phyloP scores from a whole-genome alignment of 1,139 yeast genomes.

The Yamadazyma friedrichii region DNA sequence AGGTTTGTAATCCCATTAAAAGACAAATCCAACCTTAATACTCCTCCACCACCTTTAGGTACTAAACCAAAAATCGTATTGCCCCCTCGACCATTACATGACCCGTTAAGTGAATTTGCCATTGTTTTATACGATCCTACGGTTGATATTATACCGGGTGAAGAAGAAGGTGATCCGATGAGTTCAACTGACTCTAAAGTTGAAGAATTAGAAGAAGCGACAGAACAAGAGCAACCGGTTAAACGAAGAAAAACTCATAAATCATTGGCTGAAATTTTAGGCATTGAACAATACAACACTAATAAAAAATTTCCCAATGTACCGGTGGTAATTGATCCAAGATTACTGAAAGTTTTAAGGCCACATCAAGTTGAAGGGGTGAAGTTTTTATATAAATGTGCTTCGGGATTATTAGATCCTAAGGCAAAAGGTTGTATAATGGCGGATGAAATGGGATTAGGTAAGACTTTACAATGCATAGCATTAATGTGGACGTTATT shows the following conservation, averaged over 20 bases:
- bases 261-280: slow-evolving; percentile 78
- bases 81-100: slow-evolving; percentile 89
- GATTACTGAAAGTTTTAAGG: slow-evolving; percentile 74
- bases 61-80: slow-evolving; percentile 66
- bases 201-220: slow-evolving; percentile 11
- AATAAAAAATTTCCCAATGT: slow-evolving; percentile 70
- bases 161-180: slow-evolving; percentile 25
- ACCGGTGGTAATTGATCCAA: slow-evolving; percentile 95
- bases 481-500: slow-evolving; percentile 92
- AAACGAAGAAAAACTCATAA: slow-evolving; percentile 50
- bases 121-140: slow-evolving; percentile 96
- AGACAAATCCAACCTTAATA: slow-evolving; percentile 20
- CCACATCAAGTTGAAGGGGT: slow-evolving; percentile 99
- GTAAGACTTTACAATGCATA: slow-evolving; percentile 92
- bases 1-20: slow-evolving; percentile 54
- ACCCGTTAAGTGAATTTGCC: slow-evolving; percentile 91
- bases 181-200: no score
- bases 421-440: slow-evolving; percentile 94
- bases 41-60: slow-evolving; percentile 80
- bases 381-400: slow-evolving; percentile 82
- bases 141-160: slow-evolving; percentile 60
- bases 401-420: slow-evolving; percentile 83
- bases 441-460: slow-evolving; percentile 99
- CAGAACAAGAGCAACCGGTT: slow-evolving; percentile 19
- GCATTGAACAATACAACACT: slow-evolving; percentile 56